Evolutionary conservation across 371 early-diverging fungal species (phyloP), one percentile per base, ranked within the genome.

Genomic region (Zancudomyces culisetae): DNA sequence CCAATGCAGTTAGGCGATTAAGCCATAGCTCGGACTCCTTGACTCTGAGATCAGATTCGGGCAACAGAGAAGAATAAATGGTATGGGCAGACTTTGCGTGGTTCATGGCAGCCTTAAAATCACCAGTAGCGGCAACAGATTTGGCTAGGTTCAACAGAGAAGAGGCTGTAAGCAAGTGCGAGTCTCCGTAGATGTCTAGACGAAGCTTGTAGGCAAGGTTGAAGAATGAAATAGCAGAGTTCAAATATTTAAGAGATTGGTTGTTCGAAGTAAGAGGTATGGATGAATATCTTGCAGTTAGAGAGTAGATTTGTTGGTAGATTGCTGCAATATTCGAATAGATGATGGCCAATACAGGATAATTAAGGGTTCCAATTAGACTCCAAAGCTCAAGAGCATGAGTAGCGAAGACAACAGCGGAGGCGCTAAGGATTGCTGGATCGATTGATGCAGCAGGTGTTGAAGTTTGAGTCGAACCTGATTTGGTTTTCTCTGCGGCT

Each of bases 291-390:
- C 12, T 20, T 8, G 26, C 19, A 8, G n/a, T 12, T 0, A 56
- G 66, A 23, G 72, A 70, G 55, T 74, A 77, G 52, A 80, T 77
- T 27, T 77, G 74, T 66, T 87, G 87, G 27, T 87, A 66, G 86
- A 89, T 86, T 19, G 81, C 79, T 49, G 78, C 90, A 27, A 90
- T 74, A 56, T 88, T 89, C 62, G 82, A 79, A 75, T 83, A 80
- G 18, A 83, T 80, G 18, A 87, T 85, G 15, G 90, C 80, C 40
- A 83, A 75, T 45, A 90, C 89, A 19, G 89, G 87, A 65, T 90
- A 88, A 42, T 73, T 72, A 42, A 70, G 63, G 42, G 80, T 82
- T 61, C 79, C 79, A 40, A 89, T 69, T 49, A 89, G 65, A 59
- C 81, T 75, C 87, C 90, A 86, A 52, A 78, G 78, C 53, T 77